A percentile compares a stretch with the other conserved stretches of the same genome.
phyloP scores from a whole-genome alignment of 345 rosid genomes.

The Punica granatum region DNA sequence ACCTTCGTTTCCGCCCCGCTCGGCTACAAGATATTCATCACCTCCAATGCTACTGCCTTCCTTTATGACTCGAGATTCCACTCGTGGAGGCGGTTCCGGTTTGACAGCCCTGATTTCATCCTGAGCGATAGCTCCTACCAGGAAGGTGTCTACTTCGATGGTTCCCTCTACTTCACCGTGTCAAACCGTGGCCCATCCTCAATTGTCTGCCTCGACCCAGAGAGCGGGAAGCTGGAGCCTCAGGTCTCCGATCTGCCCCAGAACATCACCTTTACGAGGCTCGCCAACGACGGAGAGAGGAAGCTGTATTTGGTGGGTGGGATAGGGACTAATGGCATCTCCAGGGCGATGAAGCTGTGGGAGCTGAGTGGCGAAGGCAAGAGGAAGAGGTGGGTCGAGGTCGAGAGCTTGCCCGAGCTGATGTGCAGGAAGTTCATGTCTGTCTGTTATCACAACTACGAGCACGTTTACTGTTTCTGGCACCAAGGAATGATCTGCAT shows the following conservation, averaged over 20 bases:
- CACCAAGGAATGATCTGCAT: conserved; percentile 72
- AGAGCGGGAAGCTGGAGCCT: conserved; percentile 40
- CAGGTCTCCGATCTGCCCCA: conserved; percentile 28
- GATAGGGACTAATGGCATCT: conserved; percentile 68
- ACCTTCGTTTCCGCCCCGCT: conserved; percentile 41
- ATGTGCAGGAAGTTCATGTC: conserved; percentile 77
- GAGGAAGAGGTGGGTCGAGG: conserved; percentile 42
- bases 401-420: conserved; percentile 60
- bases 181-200: conserved; percentile 48
- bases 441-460: conserved; percentile 84
- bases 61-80: conserved; percentile 48
- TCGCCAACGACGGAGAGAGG: conserved; percentile 44
- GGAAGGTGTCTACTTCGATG: conserved; percentile 51
- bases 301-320: conserved; percentile 79
- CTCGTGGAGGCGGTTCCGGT: conserved; percentile 36
- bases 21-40: conserved; percentile 55
- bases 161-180: conserved; percentile 48
- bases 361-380: conserved; percentile 26
- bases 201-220: conserved; percentile 35
- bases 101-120: conserved; percentile 31
- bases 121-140: conserved; percentile 36
- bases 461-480: conserved; percentile 84
- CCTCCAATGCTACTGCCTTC: conserved; percentile 38
- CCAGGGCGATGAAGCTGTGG: conserved; percentile 70
- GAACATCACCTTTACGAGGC: conserved; percentile 54